Conservation (phyloP, 2,329 filamentous ascomycete species). For the Penicillium sp. region DNA sequence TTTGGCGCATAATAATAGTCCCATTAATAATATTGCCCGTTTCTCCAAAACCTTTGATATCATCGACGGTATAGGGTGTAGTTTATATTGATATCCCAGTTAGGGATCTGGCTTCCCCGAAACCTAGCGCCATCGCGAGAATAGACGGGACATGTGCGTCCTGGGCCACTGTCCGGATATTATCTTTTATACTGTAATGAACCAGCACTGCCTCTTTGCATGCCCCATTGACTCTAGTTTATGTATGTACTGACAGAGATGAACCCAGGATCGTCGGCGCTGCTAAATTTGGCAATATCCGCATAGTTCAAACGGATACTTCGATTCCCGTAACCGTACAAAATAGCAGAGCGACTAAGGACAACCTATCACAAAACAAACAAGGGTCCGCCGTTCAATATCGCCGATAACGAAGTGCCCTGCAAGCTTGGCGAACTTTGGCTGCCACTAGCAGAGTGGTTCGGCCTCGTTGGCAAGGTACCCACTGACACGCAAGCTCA, state of each 20-base stretch:
- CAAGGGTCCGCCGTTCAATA: conserved; percentile 29
- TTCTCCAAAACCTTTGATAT: background rate
- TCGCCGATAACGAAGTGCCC: conserved; percentile 24
- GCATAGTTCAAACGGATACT: background rate
- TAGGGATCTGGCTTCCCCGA: too few relatives aligned
- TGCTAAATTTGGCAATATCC: background rate
- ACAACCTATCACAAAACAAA: background rate
- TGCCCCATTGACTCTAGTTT: too few relatives aligned
- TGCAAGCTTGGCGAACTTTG: conserved; percentile 27
- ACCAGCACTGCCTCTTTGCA: too few relatives aligned
- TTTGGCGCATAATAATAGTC: background rate
- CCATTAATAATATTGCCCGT: background rate
- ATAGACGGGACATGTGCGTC: too few relatives aligned
- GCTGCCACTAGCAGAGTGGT: conserved; percentile 29
- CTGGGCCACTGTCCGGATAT: too few relatives aligned
- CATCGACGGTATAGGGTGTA: background rate
- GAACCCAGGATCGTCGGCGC: too few relatives aligned
- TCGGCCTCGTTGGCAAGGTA: conserved; percentile 28
- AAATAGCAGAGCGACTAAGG: background rate
- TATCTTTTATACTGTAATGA: too few relatives aligned
- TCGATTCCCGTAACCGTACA: background rate
- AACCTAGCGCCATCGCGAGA: too few relatives aligned
- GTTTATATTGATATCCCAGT: too few relatives aligned
- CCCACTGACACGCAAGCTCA: conserved; percentile 8
- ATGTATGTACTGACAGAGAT: too few relatives aligned